Conservation (phyloP, 1,284 basidiomycete genomes). For the Austroboletus niveus region DNA sequence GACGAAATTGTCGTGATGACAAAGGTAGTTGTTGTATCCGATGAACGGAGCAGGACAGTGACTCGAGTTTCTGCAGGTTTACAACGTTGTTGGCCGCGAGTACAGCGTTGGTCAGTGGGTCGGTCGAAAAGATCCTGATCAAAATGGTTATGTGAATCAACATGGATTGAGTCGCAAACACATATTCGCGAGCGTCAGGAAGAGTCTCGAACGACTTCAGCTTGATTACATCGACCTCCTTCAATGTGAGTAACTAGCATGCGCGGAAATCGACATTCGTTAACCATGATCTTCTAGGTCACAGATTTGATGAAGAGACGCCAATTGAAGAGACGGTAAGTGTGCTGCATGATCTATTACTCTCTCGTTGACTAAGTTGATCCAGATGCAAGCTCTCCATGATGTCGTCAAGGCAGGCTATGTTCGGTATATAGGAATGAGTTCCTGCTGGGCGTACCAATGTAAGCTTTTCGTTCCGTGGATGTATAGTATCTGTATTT, state of each 20-base stretch:
- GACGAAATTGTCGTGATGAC: conserved; percentile 78
- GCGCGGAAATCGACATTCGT: neutral
- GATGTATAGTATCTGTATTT: neutral
- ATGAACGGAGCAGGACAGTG: neutral
- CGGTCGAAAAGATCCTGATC: conserved; percentile 32
- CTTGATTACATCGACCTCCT: conserved; percentile 71
- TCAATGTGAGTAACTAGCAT: conserved; percentile 42
- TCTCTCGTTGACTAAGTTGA: neutral
- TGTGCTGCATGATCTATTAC: neutral
- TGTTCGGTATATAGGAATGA: conserved; percentile 60
- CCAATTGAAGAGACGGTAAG: conserved; percentile 35
- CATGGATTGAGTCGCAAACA: conserved; percentile 58
- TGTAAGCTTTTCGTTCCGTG: conserved; percentile 22
- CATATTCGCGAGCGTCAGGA: conserved; percentile 73
- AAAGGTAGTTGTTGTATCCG: conserved; percentile 44
- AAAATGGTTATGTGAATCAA: conserved; percentile 58
- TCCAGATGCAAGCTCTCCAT: conserved; percentile 54
- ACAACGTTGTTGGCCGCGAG: conserved; percentile 35
- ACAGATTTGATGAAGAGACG: conserved; percentile 31
- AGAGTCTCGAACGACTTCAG: conserved; percentile 61
- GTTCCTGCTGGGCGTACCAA: conserved; percentile 40
- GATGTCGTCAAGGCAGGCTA: conserved; percentile 55
- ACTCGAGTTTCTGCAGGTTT: conserved; percentile 30
- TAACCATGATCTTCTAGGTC: conserved; percentile 14
- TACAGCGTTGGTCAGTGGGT: conserved; percentile 15